Base-by-base conservation (phyloP, 768 basidiomycete genomes). In the Dioszegia crocea region DNA sequence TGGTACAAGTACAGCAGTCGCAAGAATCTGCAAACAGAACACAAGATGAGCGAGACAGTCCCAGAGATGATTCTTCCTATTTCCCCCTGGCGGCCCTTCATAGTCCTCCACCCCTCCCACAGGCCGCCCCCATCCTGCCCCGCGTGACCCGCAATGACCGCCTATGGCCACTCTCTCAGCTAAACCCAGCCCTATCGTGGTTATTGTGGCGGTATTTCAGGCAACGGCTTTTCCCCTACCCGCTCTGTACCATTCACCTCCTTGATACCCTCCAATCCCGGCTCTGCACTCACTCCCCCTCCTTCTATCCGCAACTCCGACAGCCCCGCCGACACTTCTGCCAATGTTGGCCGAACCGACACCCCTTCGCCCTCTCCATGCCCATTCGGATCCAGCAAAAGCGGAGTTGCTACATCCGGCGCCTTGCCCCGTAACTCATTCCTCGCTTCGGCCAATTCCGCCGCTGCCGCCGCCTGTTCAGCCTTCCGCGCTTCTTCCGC, bases 401-500 rank as follows among this genome's bases (percentile, higher is more conserved):
- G 6, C 16, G 47, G 47, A 31, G 9, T 16, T 12, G 23, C 24
- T 3, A 30, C 27, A 16, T 16, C 51, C 16, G 36, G 19, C 21
- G 39, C 12, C n/a, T 14, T 5, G 26, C 8, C 51, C 19, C 17
- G 24, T 27, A 61, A 26, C 11, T 57, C 55, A 0, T 11, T 48
- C 19, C 62, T n/a, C 16, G 62, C 57, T 26, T 30, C 33, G 43
- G 40, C 48, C 14, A 63, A 38, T 36, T 43, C 33, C 3, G 54
- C 57, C 31, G 45, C 57, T n/a, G 62, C 48, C 1, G 16, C 17
- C 14, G 24, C 27, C 24, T 48, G 23, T 6, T 48, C 39, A 29
- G 46, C 33, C 14, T n/a, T n/a, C n/a, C n/a, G n/a, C n/a, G n/a
- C n/a, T n/a, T n/a, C n/a, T n/a, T n/a, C n/a, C n/a, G n/a, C n/a